Conservation (phyloP, 495 filamentous ascomycete genomes). For the Aspergillus asperescens region DNA sequence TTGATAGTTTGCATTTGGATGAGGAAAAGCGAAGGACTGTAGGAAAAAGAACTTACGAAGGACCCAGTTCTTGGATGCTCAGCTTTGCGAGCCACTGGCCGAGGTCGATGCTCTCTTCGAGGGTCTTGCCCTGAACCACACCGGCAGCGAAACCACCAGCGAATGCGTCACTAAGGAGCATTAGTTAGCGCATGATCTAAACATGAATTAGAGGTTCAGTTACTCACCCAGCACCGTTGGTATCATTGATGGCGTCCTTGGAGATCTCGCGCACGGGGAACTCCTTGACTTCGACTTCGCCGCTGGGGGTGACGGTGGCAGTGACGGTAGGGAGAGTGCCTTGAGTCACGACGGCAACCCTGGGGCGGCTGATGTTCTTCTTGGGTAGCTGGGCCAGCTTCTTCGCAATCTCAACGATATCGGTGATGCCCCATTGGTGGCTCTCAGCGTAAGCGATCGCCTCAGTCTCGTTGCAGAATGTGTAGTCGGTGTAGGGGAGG, state of each 20-base stretch:
- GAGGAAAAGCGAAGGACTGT: neutral
- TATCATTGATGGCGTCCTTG: constrained; percentile 78
- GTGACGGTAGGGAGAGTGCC: constrained; percentile 85
- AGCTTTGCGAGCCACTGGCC: constrained; percentile 92
- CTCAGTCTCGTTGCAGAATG: constrained; percentile 96
- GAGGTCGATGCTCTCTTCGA: constrained; percentile 74
- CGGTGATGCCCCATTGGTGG: constrained; percentile 64
- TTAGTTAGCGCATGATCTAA: neutral
- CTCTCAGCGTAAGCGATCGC: constrained; percentile 77
- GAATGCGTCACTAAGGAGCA: constrained; percentile 73
- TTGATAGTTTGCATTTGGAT: neutral
- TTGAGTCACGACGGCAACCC: constrained; percentile 88
- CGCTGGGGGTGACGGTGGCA: constrained; percentile 54
- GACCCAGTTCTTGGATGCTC: constrained; percentile 89
- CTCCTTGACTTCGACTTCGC: constrained; percentile 64
- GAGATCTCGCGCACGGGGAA: constrained; percentile 74
- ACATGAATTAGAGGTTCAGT: neutral
- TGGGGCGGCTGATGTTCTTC: constrained; percentile 71
- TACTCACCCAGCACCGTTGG: constrained; percentile 83
- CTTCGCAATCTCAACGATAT: constrained; percentile 83
- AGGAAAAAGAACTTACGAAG: constrained; percentile 63
- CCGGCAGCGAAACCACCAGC: constrained; percentile 90
- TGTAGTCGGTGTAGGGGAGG: constrained; percentile 88
- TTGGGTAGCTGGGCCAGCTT: constrained; percentile 82
- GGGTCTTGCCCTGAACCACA: constrained; percentile 72